A percentile compares a stretch with the other conserved stretches of the same genome.
These are phyloP conservation scores for Cicer yamashitae DNA, from an alignment of 306 rosid species.

Conservation along the genomic window DNA sequence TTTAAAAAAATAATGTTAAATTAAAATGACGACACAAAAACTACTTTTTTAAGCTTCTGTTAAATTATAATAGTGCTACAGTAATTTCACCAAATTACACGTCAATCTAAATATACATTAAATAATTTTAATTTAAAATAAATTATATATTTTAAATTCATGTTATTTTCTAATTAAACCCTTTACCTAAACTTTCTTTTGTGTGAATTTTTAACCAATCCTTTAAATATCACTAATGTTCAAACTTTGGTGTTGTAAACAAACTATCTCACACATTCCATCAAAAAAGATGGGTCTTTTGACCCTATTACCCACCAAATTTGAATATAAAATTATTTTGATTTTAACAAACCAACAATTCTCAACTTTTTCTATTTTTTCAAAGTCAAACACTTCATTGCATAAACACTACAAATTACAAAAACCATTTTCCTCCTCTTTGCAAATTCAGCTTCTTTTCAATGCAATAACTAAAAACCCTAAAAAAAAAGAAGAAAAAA, in stretches of 20 bases:
- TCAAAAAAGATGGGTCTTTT: neutral
- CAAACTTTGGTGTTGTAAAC: neutral
- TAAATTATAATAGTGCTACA: too few species aligned
- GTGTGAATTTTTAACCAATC: neutral
- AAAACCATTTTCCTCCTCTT: constrained; percentile 16
- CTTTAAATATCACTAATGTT: neutral
- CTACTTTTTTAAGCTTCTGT: too few species aligned
- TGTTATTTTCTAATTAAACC: neutral
- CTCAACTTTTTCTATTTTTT: constrained; percentile 2
- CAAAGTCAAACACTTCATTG: neutral
- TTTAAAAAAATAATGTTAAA: neutral
- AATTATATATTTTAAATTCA: too few species aligned
- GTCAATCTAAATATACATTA: too few species aligned
- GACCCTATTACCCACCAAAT: constrained; percentile 24
- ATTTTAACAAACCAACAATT: constrained; percentile 18
- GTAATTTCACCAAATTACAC: too few species aligned
- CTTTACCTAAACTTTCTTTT: neutral
- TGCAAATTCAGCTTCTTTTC: constrained; percentile 8
- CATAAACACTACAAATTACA: neutral
- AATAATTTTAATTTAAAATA: too few species aligned
- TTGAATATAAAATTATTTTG: neutral
- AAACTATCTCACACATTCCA: neutral
- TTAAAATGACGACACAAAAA: neutral
- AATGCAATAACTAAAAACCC: neutral
- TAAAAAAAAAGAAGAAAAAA: neutral